These are phyloP conservation scores for Botrytis medusae DNA, from an alignment of 2,329 filamentous ascomycete genomes.

Conservation along the genomic window DNA sequence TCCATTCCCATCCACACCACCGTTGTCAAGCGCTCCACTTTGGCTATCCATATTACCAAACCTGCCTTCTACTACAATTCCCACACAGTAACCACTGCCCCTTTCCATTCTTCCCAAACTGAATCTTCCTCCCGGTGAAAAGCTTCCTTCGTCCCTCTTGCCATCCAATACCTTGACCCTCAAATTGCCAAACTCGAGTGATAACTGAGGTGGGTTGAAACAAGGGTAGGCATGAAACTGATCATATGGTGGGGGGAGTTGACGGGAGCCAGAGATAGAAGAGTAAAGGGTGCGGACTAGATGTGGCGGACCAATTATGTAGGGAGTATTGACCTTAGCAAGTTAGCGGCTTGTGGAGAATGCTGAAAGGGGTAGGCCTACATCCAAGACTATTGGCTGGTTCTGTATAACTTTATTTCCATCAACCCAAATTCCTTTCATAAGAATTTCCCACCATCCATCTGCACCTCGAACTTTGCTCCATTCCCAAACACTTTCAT, in stretches of 20 bases:
- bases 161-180: conserved; percentile 28
- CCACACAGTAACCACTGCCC: conserved; percentile 32
- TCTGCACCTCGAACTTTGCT: conserved; percentile 31
- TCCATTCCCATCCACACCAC: conserved; percentile 22
- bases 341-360: not conserved
- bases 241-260: conserved; percentile 27
- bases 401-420: conserved; percentile 27
- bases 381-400: conserved; percentile 31
- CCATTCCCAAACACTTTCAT: conserved; percentile 30
- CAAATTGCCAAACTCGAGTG: conserved; percentile 30
- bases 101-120: conserved; percentile 28
- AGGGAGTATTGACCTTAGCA: conserved; percentile 31
- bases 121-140: conserved; percentile 29
- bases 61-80: conserved; percentile 31
- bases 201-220: conserved; percentile 30
- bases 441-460: conserved; percentile 32
- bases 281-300: conserved; percentile 30
- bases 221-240: conserved; percentile 33
- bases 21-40: not conserved
- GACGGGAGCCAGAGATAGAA: conserved; percentile 28
- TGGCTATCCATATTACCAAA: conserved; percentile 8
- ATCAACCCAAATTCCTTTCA: conserved; percentile 31
- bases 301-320: conserved; percentile 30
- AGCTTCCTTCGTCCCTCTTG: conserved; percentile 23
- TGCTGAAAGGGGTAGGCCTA: not conserved